Evolutionary conservation across 148 eudicot species (phyloP).

Genomic region (Chenopodium formosanum): DNA sequence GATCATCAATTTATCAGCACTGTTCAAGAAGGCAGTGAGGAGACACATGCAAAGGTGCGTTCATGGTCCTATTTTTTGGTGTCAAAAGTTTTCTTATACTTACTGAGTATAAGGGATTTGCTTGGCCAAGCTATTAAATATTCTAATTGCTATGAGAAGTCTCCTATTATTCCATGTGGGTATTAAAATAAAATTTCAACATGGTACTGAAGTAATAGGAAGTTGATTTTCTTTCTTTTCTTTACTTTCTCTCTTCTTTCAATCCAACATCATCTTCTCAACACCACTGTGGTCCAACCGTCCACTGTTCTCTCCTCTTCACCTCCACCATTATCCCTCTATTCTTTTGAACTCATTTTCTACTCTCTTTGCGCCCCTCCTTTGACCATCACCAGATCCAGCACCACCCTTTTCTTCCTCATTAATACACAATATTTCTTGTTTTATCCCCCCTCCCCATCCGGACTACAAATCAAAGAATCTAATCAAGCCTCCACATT

Average conservation of each 20-base stretch:
- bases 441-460: no score
- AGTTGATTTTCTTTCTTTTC: neutral
- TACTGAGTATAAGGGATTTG: neutral
- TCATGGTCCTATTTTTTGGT: slow-evolving; percentile 17
- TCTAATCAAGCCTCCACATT: neutral
- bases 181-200: neutral
- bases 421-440: no score
- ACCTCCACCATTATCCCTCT: neutral
- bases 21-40: slow-evolving; percentile 75
- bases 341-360: neutral
- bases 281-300: neutral
- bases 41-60: slow-evolving; percentile 82
- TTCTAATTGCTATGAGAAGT: neutral
- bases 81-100: neutral
- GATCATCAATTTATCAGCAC: slow-evolving; percentile 85
- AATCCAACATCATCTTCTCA: neutral
- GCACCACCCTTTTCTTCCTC: neutral
- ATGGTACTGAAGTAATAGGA: neutral
- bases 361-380: neutral
- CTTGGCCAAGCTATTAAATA: neutral
- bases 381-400: neutral
- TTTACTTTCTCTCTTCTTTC: neutral
- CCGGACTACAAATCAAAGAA: no score
- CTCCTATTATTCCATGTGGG: neutral
- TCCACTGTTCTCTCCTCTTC: neutral